Evolutionary conservation across 768 basidiomycete genomes (phyloP), one percentile per base, ranked within the genome.

Genomic region (Lactarius trivialis): DNA sequence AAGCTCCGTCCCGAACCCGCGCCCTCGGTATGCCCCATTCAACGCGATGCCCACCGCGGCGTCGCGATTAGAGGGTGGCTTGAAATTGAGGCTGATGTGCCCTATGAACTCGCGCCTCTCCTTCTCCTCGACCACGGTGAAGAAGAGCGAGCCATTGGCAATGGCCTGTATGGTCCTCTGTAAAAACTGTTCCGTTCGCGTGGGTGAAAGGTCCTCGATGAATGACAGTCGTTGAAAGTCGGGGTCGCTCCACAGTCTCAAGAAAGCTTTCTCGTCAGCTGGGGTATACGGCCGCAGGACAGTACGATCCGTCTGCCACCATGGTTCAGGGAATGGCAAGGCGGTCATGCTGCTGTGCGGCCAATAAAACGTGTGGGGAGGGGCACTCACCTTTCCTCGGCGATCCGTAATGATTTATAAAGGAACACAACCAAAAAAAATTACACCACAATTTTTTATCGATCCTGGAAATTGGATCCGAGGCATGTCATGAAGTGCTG

Each of bases 1-100:
- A 51, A 73, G 73, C 55, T 80, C 78, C 34, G 70, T 74, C 3
- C 79, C 79, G 57, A 75, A 79, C 0, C 79, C 79, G 19, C 71
- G 70, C 14, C 70, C 68, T 76, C 79, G 78, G 56, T 73, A 75
- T 57, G 68, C 39, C 2, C 68, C 68, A 11, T 50, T 54, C 17
- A 77, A 65, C 45, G 71, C 72, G 53, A 77, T 71, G 2, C 72
- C 71, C 34, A 75, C 70, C 32, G 65, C 63, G 55, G 74, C 74
- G 58, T 75, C 70, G 63, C 72, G 68, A 37, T 75, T 67, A 65
- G 65, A 66, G 7, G 70, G 69, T 26, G 71, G 65, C 24, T 54
- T 64, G 7, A 71, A 68, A 54, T 63, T 68, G 26, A 77, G 34
- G 45, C 68, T 67, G 41, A 73, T 67, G 15, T 72, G 68, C 24